Conservation (phyloP, 2,329 filamentous ascomycete genomes). For the Fusarium sp. region DNA sequence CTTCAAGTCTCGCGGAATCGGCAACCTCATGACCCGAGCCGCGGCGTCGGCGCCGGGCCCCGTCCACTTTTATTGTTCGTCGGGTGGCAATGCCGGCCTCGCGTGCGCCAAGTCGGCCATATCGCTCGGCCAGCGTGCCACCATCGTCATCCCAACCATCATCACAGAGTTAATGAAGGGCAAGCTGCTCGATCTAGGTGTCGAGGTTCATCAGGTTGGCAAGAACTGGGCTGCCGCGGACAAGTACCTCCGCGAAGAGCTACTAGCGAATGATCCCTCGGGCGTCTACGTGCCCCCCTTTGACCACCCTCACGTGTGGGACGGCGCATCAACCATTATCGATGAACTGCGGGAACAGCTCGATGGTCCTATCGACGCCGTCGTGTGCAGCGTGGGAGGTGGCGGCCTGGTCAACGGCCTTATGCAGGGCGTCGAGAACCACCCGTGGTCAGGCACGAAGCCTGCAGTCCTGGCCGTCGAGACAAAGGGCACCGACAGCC, state of each 20-base stretch:
- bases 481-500: slow-evolving; percentile 80
- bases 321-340: slow-evolving; percentile 74
- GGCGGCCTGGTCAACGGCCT: slow-evolving; percentile 86
- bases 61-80: slow-evolving; percentile 84
- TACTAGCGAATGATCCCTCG: slow-evolving; percentile 67
- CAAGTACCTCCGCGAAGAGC: slow-evolving; percentile 71
- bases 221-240: slow-evolving; percentile 80
- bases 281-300: slow-evolving; percentile 80
- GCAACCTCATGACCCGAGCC: slow-evolving; percentile 73
- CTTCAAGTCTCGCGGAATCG: slow-evolving; percentile 87
- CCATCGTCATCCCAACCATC: slow-evolving; percentile 80
- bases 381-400: slow-evolving; percentile 86
- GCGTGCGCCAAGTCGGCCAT: slow-evolving; percentile 83
- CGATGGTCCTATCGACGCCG: slow-evolving; percentile 71
- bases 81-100: slow-evolving; percentile 88
- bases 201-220: slow-evolving; percentile 78
- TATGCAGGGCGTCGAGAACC: slow-evolving; percentile 75
- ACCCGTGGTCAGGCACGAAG: slow-evolving; percentile 51
- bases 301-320: slow-evolving; percentile 78
- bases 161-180: slow-evolving; percentile 80
- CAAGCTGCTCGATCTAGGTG: slow-evolving; percentile 79
- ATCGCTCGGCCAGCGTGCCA: slow-evolving; percentile 75
- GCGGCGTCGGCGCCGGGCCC: slow-evolving; percentile 52
- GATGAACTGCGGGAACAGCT: slow-evolving; percentile 63
- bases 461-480: slow-evolving; percentile 80